phyloP scores from a whole-genome alignment of 768 basidiomycete species.

The Tylopilus cervinicoccineus region DNA sequence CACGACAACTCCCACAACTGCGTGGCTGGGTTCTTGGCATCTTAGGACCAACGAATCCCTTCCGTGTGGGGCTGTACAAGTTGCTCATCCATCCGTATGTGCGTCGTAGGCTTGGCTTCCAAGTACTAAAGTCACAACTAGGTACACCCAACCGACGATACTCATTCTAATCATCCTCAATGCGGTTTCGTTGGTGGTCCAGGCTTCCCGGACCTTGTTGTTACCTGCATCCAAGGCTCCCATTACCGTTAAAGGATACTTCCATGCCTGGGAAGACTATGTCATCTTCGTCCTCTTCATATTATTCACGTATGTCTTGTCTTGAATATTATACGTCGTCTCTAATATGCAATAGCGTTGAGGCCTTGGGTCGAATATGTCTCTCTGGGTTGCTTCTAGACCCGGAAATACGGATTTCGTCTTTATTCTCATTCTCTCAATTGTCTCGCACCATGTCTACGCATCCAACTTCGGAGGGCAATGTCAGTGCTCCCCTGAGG shows the following conservation, averaged over 20 bases:
- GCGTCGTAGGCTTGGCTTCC: neutral
- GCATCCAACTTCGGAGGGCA: conserved; percentile 26
- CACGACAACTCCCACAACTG: conserved; percentile 44
- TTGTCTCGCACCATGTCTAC: conserved; percentile 19
- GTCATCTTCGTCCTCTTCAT: conserved; percentile 77
- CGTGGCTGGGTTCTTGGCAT: conserved; percentile 77
- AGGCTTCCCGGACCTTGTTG: conserved; percentile 64
- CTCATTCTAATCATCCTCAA: conserved; percentile 81
- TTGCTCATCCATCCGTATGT: conserved; percentile 71
- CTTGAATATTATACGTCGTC: conserved; percentile 9
- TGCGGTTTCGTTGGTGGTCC: conserved; percentile 75
- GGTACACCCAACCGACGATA: conserved; percentile 84
- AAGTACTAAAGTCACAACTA: conserved; percentile 24
- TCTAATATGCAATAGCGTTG: conserved; percentile 47
- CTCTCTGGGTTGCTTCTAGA: conserved; percentile 88
- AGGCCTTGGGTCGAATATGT: conserved; percentile 83
- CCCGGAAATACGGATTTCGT: conserved; percentile 59
- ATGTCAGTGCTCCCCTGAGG: conserved; percentile 18
- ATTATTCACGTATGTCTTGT: conserved; percentile 68
- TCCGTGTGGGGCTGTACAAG: conserved; percentile 61
- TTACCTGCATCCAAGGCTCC: conserved; percentile 40
- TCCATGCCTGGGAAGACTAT: conserved; percentile 86
- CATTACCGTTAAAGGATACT: conserved; percentile 66
- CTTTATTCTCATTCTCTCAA: conserved; percentile 40
- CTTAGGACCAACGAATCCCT: conserved; percentile 61